Conservation (phyloP, 768 basidiomycete species). For the Lepiota subincarnata region DNA sequence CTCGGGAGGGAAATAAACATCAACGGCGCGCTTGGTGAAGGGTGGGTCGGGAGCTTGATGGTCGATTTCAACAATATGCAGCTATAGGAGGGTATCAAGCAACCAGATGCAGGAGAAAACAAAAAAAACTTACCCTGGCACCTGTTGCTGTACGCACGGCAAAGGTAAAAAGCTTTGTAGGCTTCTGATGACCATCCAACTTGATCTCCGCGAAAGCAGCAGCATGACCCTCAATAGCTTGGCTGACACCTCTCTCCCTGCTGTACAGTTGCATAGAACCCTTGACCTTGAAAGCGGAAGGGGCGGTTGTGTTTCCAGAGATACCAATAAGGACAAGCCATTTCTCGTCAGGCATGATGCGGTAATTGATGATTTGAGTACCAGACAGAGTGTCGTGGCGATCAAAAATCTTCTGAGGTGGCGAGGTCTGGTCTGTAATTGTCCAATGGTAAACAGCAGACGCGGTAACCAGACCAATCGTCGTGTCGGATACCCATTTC, state of each 20-base stretch:
- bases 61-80: slow-evolving; percentile 98
- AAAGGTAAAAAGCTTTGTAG: slow-evolving; percentile 92
- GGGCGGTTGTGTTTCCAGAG: slow-evolving; percentile 86
- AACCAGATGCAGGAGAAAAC: not conserved
- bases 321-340: slow-evolving; percentile 98
- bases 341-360: slow-evolving; percentile 87
- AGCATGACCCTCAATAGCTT: slow-evolving; percentile 98
- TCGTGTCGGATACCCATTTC: slow-evolving; percentile 95
- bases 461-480: slow-evolving; percentile 95
- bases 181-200: slow-evolving; percentile 79
- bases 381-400: slow-evolving; percentile 92
- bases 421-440: slow-evolving; percentile 65
- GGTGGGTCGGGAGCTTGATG: slow-evolving; percentile 89
- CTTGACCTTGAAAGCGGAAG: slow-evolving; percentile 97
- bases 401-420: slow-evolving; percentile 93
- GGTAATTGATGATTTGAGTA: slow-evolving; percentile 98
- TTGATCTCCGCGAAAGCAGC: slow-evolving; percentile 93
- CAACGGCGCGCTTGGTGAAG: slow-evolving; percentile 96
- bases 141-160: slow-evolving; percentile 95
- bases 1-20: slow-evolving; percentile 98
- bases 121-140: slow-evolving; percentile 72
- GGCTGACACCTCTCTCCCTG: slow-evolving; percentile 86
- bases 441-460: slow-evolving; percentile 92
- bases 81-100: slow-evolving; percentile 41
- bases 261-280: slow-evolving; percentile 98